phyloP scores from a whole-genome alignment of 2,329 filamentous ascomycete genomes.

The Cytospora schulzeri region DNA sequence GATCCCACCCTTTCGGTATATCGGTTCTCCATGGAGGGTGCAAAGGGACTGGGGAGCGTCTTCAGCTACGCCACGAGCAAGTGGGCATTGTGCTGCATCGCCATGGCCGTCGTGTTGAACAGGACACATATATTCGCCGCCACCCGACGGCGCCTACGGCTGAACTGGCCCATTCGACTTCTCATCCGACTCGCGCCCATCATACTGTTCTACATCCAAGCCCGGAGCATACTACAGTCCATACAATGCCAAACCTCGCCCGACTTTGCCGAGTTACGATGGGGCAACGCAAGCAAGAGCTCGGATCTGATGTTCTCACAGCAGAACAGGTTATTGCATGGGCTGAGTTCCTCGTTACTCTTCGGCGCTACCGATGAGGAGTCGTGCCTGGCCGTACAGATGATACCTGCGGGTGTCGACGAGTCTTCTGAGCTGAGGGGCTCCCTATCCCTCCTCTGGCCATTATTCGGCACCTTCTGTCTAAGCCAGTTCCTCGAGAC shows the following conservation, averaged over 20 bases:
- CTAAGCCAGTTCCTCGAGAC: conserved; percentile 88
- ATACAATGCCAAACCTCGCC: conserved; percentile 90
- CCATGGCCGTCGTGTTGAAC: conserved; percentile 85
- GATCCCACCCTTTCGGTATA: conserved; percentile 46
- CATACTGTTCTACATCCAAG: conserved; percentile 68
- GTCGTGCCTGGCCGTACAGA: conserved; percentile 74
- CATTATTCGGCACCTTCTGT: conserved; percentile 69
- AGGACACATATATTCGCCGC: conserved; percentile 93
- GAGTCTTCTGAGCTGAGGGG: conserved; percentile 65
- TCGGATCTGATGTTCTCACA: conserved; percentile 71
- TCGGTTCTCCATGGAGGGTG: conserved; percentile 58
- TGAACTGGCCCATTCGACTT: conserved; percentile 73
- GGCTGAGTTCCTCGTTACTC: conserved; percentile 70
- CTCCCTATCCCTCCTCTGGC: conserved; percentile 77
- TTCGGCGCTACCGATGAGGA: conserved; percentile 73
- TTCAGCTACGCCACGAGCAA: conserved; percentile 89
- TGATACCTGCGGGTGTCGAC: conserved; percentile 62
- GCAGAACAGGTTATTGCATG: conserved; percentile 70
- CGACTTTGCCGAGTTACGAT: conserved; percentile 68
- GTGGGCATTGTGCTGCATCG: conserved; percentile 88
- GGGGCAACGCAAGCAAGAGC: conserved; percentile 66
- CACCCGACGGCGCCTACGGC: conserved; percentile 74
- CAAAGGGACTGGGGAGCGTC: conserved; percentile 77
- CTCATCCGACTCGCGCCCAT: conserved; percentile 72
- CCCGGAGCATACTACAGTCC: conserved; percentile 72